phyloP scores from a whole-genome alignment of 345 rosid genomes.

The Eutrema japonicum region DNA sequence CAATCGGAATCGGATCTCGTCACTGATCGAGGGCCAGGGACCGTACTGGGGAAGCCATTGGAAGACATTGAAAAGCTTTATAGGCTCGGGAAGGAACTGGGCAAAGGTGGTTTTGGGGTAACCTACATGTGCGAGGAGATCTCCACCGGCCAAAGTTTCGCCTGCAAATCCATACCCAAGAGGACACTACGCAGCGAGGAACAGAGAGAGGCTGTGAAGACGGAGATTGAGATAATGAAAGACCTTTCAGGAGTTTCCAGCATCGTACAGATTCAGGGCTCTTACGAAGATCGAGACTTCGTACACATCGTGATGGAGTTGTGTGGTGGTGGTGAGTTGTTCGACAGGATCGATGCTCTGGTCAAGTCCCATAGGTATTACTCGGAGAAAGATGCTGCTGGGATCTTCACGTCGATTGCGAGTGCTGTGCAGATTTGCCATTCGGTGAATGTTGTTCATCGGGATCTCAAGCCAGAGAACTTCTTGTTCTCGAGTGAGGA shows the following conservation, averaged over 20 bases:
- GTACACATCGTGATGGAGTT: constrained; percentile 82
- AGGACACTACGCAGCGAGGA: constrained; percentile 51
- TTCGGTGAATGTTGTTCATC: constrained; percentile 70
- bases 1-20: neutral
- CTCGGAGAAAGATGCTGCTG: constrained; percentile 71
- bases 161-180: constrained; percentile 71
- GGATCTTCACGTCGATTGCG: constrained; percentile 54
- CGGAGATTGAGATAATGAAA: constrained; percentile 71
- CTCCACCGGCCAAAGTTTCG: constrained; percentile 55
- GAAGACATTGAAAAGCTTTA: constrained; percentile 58
- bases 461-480: constrained; percentile 84
- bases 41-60: constrained; percentile 62
- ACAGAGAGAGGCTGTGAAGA: constrained; percentile 61
- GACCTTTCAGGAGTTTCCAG: constrained; percentile 70
- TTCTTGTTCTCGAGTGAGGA: constrained; percentile 64
- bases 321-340: constrained; percentile 79
- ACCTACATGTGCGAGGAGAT: constrained; percentile 68
- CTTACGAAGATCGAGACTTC: constrained; percentile 60
- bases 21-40: constrained; percentile 29
- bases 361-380: constrained; percentile 51
- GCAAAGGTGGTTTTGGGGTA: constrained; percentile 70
- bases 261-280: constrained; percentile 65
- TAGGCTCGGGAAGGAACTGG: constrained; percentile 58
- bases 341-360: constrained; percentile 54
- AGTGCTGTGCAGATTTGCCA: constrained; percentile 73